Base-by-base conservation (phyloP, 495 filamentous ascomycete genomes). In the Barbatosphaeria neglecta region DNA sequence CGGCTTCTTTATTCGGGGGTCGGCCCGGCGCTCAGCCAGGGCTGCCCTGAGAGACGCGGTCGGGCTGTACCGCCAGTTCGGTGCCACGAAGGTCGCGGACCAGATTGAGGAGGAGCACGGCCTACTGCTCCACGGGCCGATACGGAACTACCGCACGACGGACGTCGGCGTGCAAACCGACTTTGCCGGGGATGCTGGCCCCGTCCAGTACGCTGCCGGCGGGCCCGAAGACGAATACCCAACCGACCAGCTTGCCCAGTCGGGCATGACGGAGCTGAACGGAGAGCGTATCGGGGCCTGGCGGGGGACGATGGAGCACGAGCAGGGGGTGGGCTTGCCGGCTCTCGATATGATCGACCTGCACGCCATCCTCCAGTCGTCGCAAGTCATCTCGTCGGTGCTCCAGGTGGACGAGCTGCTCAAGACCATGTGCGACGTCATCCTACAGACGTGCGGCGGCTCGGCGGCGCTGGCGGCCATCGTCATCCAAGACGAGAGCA, bases 301-400 rank as follows among this genome's bases (percentile, higher is more conserved):
- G 83, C 64, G 72, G 49, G 70, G 71, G 17, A 65, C 63, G 37
- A 73, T 59, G 54, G 62, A 62, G 46, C 59, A 67, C 10, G 71
- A 69, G 44, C 64, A 66, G 13, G 72, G 69, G 5, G 68, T 59
- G 22, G 73, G 75, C 4, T 55, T 79, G 45, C 75, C 74, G 57
- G 65, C 66, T 37, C 69, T 78, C 48, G 88, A 95, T 61, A 89
- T 93, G 64, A 86, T 94, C 44, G 89, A 94, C 59, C 60, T 94
- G 44, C 81, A 86, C 39, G 87, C 83, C 35, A 94, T 95, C 44
- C 73, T 95, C 9, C 81, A 88, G 54, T 90, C 84, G 15, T 90
- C 83, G 37, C 89, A 94, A 67, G 80, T 93, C 37, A 86, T 95
- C 56, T 93, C 88, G 11, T 93, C 87, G 22, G 86, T 93, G 46